Evolutionary conservation across 208 protist species (phyloP), one percentile per base, ranked within the genome.

Genomic region (Trypanosoma platydactyli): DNA sequence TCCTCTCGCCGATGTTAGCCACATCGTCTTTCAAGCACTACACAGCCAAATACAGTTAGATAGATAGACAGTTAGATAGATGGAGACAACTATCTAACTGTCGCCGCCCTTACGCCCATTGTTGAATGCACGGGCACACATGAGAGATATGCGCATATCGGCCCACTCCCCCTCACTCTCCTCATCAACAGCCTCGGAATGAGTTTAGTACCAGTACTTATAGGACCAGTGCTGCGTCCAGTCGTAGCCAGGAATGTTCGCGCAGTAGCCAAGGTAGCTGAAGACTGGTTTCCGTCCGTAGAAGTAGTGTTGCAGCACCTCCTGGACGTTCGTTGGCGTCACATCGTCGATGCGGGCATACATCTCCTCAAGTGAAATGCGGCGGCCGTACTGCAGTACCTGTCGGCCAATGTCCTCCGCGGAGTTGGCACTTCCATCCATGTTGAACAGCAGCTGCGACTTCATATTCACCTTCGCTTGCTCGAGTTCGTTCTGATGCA

Each of bases 301-400:
- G 81, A 91, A 97, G 79, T 97, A 97, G 80, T 95, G 86, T 73
- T 95, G 83, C 33, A 95, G 70, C 30, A 93, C 87, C 66, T 95
- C 86, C 75, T 93, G 87, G 13, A 95, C 59, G 68, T 94, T 89
- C 60, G 58, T 91, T 46, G 78, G 81, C 42, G 91, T 94, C 46
- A 91, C 81, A 73, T 94, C 88, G 64, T 97, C 89, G 61, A 97
- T 95, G 68, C 91, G 86, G 74, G 88, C 86, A 82, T 92, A 97
- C 86, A 94, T 93, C 80, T 97, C 88, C 71, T 78, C 75, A 42
- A 97, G 80, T 48, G 91, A 87, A 54, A 94, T 84, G 57, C 87
- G 84, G 55, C 88, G 80, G 49, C 88, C 88, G 77, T 86, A 81
- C 68, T 93, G 76, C 29, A 97, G 79, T 56, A 97, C 79, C 76